Conservation (phyloP, 2,329 filamentous ascomycete genomes). For the Trichoderma aggressivum region DNA sequence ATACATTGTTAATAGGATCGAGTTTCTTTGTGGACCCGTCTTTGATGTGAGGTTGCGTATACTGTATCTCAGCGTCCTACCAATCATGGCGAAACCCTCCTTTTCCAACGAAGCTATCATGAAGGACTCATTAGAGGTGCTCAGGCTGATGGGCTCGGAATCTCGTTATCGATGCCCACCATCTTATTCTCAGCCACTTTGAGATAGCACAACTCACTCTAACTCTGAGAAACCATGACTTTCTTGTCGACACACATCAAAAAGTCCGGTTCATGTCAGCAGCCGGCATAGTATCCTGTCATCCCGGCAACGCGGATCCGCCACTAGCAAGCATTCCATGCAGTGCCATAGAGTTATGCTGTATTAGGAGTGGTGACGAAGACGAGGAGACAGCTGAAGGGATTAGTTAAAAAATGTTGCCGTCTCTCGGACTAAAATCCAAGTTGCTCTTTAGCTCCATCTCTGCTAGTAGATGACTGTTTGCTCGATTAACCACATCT, state of each 20-base stretch:
- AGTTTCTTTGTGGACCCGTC: too few species aligned
- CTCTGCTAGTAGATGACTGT: too few species aligned
- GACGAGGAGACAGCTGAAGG: background rate
- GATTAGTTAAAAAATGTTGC: background rate
- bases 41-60: too few species aligned
- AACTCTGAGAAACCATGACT: background rate
- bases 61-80: background rate
- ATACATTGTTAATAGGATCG: too few species aligned
- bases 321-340: background rate
- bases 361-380: background rate
- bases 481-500: background rate
- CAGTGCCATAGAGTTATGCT: background rate
- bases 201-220: background rate
- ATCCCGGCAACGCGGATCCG: background rate
- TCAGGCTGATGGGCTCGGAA: background rate
- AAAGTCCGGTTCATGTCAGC: background rate
- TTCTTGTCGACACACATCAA: background rate
- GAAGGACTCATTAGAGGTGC: too few species aligned
- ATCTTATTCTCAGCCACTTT: background rate
- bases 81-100: background rate
- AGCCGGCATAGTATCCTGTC: background rate
- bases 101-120: too few species aligned
- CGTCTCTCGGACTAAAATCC: background rate
- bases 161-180: rapidly evolving
- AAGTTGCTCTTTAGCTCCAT: background rate